Evolutionary conservation across 352 stramenopile genomes (phyloP).

Genomic region (Phytophthora pseudosyringae): DNA sequence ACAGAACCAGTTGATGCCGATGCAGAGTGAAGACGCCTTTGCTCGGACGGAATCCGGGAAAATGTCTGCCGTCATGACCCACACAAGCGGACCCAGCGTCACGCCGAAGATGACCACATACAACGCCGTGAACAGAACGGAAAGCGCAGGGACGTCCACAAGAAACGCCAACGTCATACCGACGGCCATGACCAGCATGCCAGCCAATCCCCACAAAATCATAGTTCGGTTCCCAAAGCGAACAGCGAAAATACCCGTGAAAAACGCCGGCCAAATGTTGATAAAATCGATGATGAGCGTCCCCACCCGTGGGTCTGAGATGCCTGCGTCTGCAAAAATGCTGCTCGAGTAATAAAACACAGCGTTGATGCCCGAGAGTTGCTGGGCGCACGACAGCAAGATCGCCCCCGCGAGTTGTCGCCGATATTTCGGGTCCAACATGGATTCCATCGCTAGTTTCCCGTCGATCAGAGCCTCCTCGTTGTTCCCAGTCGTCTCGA

Average conservation of each 20-base stretch:
- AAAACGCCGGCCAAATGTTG: slow-evolving; percentile 33
- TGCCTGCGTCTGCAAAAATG: slow-evolving; percentile 43
- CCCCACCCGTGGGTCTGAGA: slow-evolving; percentile 35
- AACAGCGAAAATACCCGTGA: slow-evolving; percentile 40
- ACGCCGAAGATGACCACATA: slow-evolving; percentile 45
- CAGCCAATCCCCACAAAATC: slow-evolving; percentile 47
- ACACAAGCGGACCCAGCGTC: slow-evolving; percentile 28
- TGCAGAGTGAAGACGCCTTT: slow-evolving; percentile 28
- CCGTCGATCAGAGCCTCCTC: slow-evolving; percentile 19
- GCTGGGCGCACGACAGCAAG: slow-evolving; percentile 44
- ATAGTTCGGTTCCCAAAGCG: slow-evolving; percentile 64
- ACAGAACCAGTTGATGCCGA: slow-evolving; percentile 55
- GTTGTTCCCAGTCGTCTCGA: slow-evolving; percentile 6
- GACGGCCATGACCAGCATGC: slow-evolving; percentile 53
- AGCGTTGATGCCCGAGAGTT: slow-evolving; percentile 57
- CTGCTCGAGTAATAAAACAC: slow-evolving; percentile 53
- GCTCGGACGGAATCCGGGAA: slow-evolving; percentile 31
- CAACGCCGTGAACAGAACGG: slow-evolving; percentile 48
- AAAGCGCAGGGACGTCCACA: slow-evolving; percentile 53
- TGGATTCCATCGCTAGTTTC: slow-evolving; percentile 18
- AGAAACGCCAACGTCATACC: slow-evolving; percentile 58
- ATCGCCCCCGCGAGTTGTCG: slow-evolving; percentile 41
- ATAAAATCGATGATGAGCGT: slow-evolving; percentile 34
- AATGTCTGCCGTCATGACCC: slow-evolving; percentile 34
- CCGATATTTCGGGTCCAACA: slow-evolving; percentile 32